Conservation (phyloP, 2,329 filamentous ascomycete genomes). For the Seiridium unicorne region DNA sequence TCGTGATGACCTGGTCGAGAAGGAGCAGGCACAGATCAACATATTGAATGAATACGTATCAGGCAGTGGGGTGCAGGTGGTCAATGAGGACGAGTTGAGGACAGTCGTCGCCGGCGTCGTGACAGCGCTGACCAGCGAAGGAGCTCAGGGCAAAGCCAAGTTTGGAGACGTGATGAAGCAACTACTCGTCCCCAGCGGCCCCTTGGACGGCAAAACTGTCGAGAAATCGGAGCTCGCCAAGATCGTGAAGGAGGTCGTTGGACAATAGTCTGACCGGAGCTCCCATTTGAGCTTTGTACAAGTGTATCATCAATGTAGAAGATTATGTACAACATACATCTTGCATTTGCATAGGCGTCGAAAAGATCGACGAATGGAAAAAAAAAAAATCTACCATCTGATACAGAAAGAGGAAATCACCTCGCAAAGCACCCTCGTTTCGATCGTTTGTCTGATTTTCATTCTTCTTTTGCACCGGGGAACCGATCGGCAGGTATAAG, state of each 20-base stretch:
- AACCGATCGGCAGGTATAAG: too few species aligned
- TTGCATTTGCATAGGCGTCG: neutral
- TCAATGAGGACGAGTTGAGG: slow-evolving; percentile 59
- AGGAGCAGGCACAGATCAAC: slow-evolving; percentile 64
- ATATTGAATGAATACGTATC: slow-evolving; percentile 66
- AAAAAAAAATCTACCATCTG: too few species aligned
- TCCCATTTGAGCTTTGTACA: neutral
- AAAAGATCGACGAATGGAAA: neutral
- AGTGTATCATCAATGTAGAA: neutral
- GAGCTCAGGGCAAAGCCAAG: slow-evolving; percentile 40
- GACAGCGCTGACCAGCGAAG: slow-evolving; percentile 46
- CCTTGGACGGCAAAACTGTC: slow-evolving; percentile 61
- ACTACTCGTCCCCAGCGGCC: slow-evolving; percentile 47
- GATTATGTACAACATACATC: neutral
- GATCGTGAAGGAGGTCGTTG: slow-evolving; percentile 53
- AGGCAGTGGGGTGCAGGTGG: slow-evolving; percentile 55
- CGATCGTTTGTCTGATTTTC: too few species aligned
- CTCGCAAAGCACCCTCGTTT: too few species aligned
- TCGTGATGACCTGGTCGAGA: slow-evolving; percentile 66
- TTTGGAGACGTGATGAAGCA: slow-evolving; percentile 65
- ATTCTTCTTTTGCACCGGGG: too few species aligned
- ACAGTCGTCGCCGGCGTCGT: slow-evolving; percentile 51
- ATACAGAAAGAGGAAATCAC: too few species aligned
- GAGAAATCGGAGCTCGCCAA: slow-evolving; percentile 60
- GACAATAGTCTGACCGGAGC: neutral